Conservation (phyloP, 495 filamentous ascomycete species). For the Xylaria scruposa region DNA sequence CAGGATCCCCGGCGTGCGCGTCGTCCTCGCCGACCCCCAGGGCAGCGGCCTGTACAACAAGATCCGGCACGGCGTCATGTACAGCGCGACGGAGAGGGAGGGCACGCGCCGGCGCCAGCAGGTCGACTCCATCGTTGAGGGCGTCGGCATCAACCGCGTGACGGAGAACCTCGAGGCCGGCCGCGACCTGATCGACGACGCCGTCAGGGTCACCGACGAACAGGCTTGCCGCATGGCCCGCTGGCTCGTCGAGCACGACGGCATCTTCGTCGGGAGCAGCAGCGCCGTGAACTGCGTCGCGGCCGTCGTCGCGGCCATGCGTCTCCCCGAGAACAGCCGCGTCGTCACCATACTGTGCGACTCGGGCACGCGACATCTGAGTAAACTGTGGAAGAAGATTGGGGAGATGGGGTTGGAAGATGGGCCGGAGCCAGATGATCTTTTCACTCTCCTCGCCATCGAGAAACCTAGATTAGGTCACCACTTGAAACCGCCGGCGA, state of each 20-base stretch:
- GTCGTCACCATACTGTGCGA: constrained; percentile 95
- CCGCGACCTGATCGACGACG: constrained; percentile 83
- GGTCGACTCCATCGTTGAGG: constrained; percentile 96
- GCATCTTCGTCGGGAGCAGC: constrained; percentile 91
- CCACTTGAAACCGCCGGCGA: neutral
- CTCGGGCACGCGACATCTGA: constrained; percentile 87
- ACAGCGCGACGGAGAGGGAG: constrained; percentile 83
- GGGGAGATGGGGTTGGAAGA: constrained; percentile 70
- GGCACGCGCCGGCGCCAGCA: constrained; percentile 87
- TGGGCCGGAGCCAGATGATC: constrained; percentile 40
- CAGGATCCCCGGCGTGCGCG: constrained; percentile 54
- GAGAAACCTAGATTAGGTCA: constrained; percentile 29
- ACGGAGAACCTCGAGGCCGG: constrained; percentile 92
- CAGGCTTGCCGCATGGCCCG: constrained; percentile 93
- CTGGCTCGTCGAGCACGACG: constrained; percentile 95
- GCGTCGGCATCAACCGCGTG: constrained; percentile 90
- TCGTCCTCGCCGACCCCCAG: constrained; percentile 92
- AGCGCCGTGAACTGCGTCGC: constrained; percentile 96
- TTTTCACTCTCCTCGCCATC: constrained; percentile 49
- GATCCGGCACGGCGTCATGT: constrained; percentile 94
- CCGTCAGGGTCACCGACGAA: constrained; percentile 86
- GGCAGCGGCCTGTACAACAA: constrained; percentile 93
- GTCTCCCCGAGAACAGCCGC: constrained; percentile 68
- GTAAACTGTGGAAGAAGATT: constrained; percentile 89
- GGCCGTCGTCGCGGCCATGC: constrained; percentile 77